phyloP scores from a whole-genome alignment of 1,284 basidiomycete genomes.

The Malassezia sp. region DNA sequence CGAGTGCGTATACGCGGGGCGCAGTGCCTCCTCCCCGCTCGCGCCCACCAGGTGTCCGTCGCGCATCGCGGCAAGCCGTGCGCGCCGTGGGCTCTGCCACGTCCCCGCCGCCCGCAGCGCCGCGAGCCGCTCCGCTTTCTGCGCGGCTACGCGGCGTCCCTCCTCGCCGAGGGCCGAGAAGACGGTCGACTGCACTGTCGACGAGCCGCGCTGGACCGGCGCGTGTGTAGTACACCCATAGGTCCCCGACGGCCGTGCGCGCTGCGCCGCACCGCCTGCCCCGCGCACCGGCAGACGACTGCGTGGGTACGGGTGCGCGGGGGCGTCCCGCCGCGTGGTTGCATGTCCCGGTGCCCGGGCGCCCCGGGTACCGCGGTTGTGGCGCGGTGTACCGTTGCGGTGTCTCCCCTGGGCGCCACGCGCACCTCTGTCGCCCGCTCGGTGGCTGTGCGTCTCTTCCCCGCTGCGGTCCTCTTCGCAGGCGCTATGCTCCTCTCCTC shows the following conservation, averaged over 20 bases:
- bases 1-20: neutral
- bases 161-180: slow-evolving; percentile 1
- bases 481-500: too few relatives aligned
- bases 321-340: too few relatives aligned
- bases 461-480: too few relatives aligned
- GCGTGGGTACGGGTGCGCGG: neutral
- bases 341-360: too few relatives aligned
- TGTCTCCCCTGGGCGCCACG: too few relatives aligned
- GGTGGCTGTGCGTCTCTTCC: too few relatives aligned
- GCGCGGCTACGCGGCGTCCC: neutral
- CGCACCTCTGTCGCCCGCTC: too few relatives aligned
- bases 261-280: neutral
- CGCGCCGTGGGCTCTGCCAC: slow-evolving; percentile 3
- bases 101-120: neutral
- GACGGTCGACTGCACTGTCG: neutral
- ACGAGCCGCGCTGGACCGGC: too few relatives aligned
- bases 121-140: neutral
- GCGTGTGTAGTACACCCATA: neutral
- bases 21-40: neutral
- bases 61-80: neutral
- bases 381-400: too few relatives aligned
- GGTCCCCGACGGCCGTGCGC: neutral
- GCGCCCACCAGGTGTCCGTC: neutral
- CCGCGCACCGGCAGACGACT: neutral
- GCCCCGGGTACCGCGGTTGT: too few relatives aligned